Evolutionary conservation across 2,329 filamentous ascomycete species (phyloP), one percentile per base, ranked within the genome.

Genomic region (Pseudogymnoascus sp.): DNA sequence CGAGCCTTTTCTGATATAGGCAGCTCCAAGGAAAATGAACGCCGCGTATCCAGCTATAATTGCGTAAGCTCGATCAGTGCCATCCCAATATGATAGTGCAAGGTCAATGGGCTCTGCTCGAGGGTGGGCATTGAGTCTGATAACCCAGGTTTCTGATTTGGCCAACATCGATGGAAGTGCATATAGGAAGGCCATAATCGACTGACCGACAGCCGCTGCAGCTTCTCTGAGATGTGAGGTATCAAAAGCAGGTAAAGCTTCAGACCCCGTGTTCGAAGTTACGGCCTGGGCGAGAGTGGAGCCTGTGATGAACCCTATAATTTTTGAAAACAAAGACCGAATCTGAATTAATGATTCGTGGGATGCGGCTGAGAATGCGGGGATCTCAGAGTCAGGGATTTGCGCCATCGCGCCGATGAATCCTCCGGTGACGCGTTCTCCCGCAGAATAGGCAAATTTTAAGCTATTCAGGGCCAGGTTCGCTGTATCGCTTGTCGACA

Each of bases 41-140:
- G 92, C 87, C 0, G 86, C 71, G 72, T 99, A 99, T 11, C 95
- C 95, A 58, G 88, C 81, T 1, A 92, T 69, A 40, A 96, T 90
- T 12, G 93, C 92, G 77, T 81, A 85, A 63, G 83, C 81, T 31
- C 85, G 78, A 73, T 90, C 88, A 14, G 81, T 79, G 28, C 81
- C 79, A 64, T 83, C 81, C 90, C 90, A 93, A 61, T 85, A 81
- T 1, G 86, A 86, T 61, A 91, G 75, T 25, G 79, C 80, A 6
- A 83, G 81, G 69, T 89, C 81, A 12, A 74, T 61, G 12, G 72
- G 72, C 9, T 64, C 62, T 12, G 66, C 70, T 65, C 62, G 79
- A 76, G 23, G 78, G 67, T 69, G 65, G 6, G 80, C 71, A 63
- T 78, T 80, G 5, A 88, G 75, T 64, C 80, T 82, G 64, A 88